Evolutionary conservation across 1,284 basidiomycete species (phyloP), one percentile per base, ranked within the genome.

Genomic region (Rhodofomes roseus): DNA sequence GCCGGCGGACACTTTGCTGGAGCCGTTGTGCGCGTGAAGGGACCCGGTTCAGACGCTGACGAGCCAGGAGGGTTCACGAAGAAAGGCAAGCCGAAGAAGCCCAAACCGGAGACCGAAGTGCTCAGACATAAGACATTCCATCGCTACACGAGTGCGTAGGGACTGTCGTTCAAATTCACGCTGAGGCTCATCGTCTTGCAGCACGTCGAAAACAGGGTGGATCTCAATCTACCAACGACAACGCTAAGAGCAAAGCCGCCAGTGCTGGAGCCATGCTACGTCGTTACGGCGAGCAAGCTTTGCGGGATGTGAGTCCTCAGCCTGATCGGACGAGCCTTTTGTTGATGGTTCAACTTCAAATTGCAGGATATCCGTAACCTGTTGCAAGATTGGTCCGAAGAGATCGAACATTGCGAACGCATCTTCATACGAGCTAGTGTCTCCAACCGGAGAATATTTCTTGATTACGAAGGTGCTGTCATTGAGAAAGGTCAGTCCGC

Each of bases 1-100:
- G 96, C 96, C 0, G 96, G 97, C 6, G 96, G 96, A 14, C 96
- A 99, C 74, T 99, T 99, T 76, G 96, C 96, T 8, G 96, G 95
- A 16, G 90, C 94, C 57, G 82, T 98, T 29, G 89, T 95, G 3
- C 79, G 86, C 31, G 89, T 92, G 23, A 84, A 84, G 62, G 72
- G 80, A 63, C 62, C 81, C 70, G 70, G 80, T 60, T 76, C 80
- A 27, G 79, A 80, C 20, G 74, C 79, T 41, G 77, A 76, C 27
- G 76, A 70, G 41, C 74, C 80, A 39, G 75, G 73, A 29, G 71
- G 62, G 36, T 70, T 71, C 37, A 80, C 77, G 57, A 82, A 79
- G 67, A 85, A 79, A 62, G 83, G 85, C 62, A 87, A 85, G 65
- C 80, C 79, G 63, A 85, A 75, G 73, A 87, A 74, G 63, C 79